Base-by-base conservation (phyloP, 306 rosid species). In the Cucurbita pepo region DNA sequence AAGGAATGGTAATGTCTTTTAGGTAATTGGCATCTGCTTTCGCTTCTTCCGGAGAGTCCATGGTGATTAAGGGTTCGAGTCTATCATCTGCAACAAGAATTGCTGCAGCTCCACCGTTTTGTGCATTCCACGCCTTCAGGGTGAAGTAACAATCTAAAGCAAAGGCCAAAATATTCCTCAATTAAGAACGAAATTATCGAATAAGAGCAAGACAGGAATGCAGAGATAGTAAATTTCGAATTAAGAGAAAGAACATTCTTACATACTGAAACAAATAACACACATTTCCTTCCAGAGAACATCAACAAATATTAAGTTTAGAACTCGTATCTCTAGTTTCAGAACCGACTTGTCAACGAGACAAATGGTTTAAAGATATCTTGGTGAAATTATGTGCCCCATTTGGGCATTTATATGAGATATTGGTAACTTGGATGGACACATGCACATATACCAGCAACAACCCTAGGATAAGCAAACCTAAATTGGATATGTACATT, bases 41-140 rank as follows among this genome's bases (percentile, higher is more conserved):
- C 71, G 80, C 97, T 76, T 85, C 88, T 78, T 94, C 97, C 12
- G 98, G 97, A 77, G 86, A 88, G 83, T 94, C 98, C 98, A 94
- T 94, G 58, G 98, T 94, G 76, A 94, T 90, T 74, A 94, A 83
- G 22, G 82, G 83, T 71, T 94, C 98, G 40, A 18, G 37, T 78
- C 63, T 83, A 85, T 90, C 81, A 79, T 94, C 97, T n/a, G 91
- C 96, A 66, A 94, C 98, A 72, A 94, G 90, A 80, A 94, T 79
- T 55, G 98, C 98, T 0, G 96, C 98, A 25, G 97, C 98, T 78
- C 98, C 98, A 55, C 84, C 95, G 10, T 86, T 87, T 88, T 94
- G 98, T 15, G 97, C 96, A 70, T 89, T 94, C 98, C 97, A 89
- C 1, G 98, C 98, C 94, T 94, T 94, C 81, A 87, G 75, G 65